A percentile compares a stretch with the other conserved stretches of the same genome.
Conservation (phyloP, 179 eudicot species). For the Beta macrorhiza region DNA sequence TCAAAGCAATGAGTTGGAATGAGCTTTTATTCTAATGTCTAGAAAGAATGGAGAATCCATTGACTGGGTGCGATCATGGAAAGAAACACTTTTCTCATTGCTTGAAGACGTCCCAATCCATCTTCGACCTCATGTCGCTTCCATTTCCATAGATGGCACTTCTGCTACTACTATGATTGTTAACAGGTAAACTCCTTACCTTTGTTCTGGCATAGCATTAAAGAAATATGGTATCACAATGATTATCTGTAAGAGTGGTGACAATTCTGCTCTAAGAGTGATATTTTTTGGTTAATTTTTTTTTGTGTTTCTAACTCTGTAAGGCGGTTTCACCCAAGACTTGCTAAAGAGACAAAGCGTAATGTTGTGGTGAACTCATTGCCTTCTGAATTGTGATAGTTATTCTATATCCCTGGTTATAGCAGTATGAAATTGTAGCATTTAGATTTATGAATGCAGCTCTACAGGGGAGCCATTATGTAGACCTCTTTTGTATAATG, state of each 20-base stretch:
- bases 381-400: neutral
- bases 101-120: slow-evolving; percentile 65
- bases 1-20: slow-evolving; percentile 1
- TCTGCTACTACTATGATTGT: slow-evolving; percentile 89
- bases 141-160: slow-evolving; percentile 90
- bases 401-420: neutral
- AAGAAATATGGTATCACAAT: neutral
- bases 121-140: slow-evolving; percentile 58
- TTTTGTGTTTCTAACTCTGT: no score
- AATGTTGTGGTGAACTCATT: neutral
- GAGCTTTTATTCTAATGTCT: slow-evolving; percentile 46
- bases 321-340: no score
- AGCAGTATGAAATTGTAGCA: slow-evolving; percentile 20
- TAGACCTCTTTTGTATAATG: slow-evolving; percentile 77
- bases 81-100: slow-evolving; percentile 66
- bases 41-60: slow-evolving; percentile 75
- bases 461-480: slow-evolving; percentile 72
- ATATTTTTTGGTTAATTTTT: no score
- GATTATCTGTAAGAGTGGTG: no score
- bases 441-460: slow-evolving; percentile 45
- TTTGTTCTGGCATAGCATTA: neutral
- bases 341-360: neutral
- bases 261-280: no score
- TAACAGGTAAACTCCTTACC: slow-evolving; percentile 51
- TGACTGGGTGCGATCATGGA: slow-evolving; percentile 91